phyloP scores from a whole-genome alignment of 306 rosid species.

The Rubus parviflorus region DNA sequence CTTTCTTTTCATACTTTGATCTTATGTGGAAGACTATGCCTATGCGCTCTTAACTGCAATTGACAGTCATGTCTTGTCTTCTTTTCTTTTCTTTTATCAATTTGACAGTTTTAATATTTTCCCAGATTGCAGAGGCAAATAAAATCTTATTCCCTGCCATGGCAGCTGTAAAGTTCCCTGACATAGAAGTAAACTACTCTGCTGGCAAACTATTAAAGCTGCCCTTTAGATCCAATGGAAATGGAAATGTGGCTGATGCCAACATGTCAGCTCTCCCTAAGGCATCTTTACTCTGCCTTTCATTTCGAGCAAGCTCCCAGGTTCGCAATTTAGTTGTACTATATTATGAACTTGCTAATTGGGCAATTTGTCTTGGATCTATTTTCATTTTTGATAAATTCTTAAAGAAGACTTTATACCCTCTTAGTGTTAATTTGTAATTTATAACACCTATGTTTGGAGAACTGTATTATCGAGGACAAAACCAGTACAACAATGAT shows the following conservation, averaged over 20 bases:
- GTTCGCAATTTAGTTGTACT: constrained; percentile 28
- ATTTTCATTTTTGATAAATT: not conserved
- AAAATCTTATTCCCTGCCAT: constrained; percentile 71
- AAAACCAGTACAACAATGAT: not conserved
- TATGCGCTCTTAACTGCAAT: not conserved
- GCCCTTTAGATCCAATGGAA: constrained; percentile 45
- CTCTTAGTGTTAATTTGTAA: not conserved
- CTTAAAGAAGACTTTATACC: not conserved
- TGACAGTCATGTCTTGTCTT: not conserved
- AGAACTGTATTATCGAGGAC: not conserved
- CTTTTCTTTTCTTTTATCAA: not conserved
- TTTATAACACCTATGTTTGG: not conserved
- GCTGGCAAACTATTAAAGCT: constrained; percentile 64
- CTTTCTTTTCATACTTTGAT: not conserved
- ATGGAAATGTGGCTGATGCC: constrained; percentile 34
- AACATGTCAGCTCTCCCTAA: constrained; percentile 42
- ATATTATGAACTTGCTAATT: not conserved
- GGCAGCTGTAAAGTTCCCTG: constrained; percentile 74
- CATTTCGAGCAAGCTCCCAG: constrained; percentile 85
- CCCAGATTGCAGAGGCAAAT: constrained; percentile 65
- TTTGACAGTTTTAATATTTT: constrained; percentile 12
- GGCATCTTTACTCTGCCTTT: constrained; percentile 72
- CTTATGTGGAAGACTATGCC: not conserved
- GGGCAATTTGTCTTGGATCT: not conserved
- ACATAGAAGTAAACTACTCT: constrained; percentile 55